Percentiles rank a stretch among this genome's conserved stretches.
phyloP scores from a whole-genome alignment of 2,329 filamentous ascomycete genomes.

The Trichoderma pleuroti region DNA sequence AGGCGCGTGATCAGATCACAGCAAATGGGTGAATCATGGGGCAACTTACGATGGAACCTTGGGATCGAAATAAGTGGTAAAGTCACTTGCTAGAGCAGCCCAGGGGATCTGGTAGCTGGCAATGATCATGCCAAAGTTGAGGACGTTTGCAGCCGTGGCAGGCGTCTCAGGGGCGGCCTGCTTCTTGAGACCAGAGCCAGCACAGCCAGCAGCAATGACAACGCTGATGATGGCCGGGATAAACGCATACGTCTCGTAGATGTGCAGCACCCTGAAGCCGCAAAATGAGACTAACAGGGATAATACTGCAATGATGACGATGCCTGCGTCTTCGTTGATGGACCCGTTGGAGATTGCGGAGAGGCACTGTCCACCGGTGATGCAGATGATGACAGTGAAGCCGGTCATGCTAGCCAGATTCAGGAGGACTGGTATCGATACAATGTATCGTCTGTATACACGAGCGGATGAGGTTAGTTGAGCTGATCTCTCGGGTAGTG shows the following conservation, averaged over 20 bases:
- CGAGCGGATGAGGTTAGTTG: not conserved
- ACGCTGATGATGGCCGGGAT: conserved; percentile 54
- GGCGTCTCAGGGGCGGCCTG: conserved; percentile 43
- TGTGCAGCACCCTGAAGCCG: conserved; percentile 55
- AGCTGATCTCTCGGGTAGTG: not conserved
- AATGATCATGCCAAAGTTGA: conserved; percentile 59
- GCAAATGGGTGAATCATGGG: no score
- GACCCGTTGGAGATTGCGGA: conserved; percentile 48
- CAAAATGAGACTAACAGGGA: conserved; percentile 60
- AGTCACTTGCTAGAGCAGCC: conserved; percentile 56
- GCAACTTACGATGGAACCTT: conserved; percentile 46
- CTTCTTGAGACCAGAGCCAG: conserved; percentile 46
- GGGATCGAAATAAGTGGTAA: conserved; percentile 59
- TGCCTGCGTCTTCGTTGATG: conserved; percentile 53
- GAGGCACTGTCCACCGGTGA: conserved; percentile 58
- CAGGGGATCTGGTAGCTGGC: conserved; percentile 63
- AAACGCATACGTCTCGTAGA: conserved; percentile 57
- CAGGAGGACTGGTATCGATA: conserved; percentile 57
- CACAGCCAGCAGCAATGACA: conserved; percentile 52
- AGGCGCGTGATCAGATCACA: not conserved
- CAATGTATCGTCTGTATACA: conserved; percentile 46
- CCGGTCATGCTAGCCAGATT: conserved; percentile 61
- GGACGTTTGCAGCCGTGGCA: conserved; percentile 43
- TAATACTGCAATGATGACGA: conserved; percentile 57
- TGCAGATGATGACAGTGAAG: conserved; percentile 60